Evolutionary conservation across 2,329 filamentous ascomycete genomes (phyloP), one percentile per base, ranked within the genome.

Genomic region (Podosphaera xanthii): DNA sequence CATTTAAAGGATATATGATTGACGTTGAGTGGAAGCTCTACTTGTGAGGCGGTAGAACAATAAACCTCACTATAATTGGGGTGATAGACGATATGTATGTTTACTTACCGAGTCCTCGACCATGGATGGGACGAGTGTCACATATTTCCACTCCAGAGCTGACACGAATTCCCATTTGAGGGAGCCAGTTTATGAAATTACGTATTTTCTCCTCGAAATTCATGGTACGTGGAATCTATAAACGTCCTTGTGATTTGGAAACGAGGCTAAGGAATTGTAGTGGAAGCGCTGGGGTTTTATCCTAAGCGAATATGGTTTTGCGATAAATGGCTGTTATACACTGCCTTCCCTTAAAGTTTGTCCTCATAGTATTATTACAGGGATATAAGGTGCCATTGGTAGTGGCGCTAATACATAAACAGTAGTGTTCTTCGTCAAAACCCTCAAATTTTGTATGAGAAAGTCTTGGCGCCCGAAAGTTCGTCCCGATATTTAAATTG

Each of bases 71-170:
- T 22, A 33, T 50, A 3, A 34, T 22, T 30, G 50, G 49, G 22
- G n/a, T 60, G 33, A 34, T 57, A 55, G 56, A 57, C 14, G 52
- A 36, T 53, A 42, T 57, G 54, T 58, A 57, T 49, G 56, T 38
- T 61, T 63, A 74, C 77, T 69, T 76, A 83, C 81, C 75, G 65
- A 84, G 76, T 65, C 81, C 82, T 72, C 66, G 73, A 60, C 82
- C 81, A 65, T 77, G 76, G 62, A 71, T 70, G 58, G 71, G 69
- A 66, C 80, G 74, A 60, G 84, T 68, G 70, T 84, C 81, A 57
- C 73, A 73, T 35, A 85, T 67, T 61, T 71, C 67, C 62, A 84
- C 77, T 64, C 82, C 82, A 42, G 74, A 69, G 63, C 73, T 83
- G 62, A 83, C 72, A 40, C 71, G 72, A 56, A 79, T 76, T 48